Conservation (phyloP, 371 early-diverging fungal species). For the Mortierella sp. region DNA sequence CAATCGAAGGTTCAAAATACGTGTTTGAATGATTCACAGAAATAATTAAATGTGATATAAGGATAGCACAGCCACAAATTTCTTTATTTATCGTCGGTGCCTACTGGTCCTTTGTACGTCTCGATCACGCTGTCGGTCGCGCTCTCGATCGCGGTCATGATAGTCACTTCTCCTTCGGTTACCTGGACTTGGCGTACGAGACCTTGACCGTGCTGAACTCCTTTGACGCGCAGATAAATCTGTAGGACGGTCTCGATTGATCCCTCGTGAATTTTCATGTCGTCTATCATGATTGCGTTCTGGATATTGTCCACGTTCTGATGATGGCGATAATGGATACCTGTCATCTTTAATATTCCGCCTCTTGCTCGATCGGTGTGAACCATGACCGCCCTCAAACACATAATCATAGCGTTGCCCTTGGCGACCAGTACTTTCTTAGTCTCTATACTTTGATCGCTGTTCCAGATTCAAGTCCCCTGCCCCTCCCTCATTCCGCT, state of each 20-base stretch:
- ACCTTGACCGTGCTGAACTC: slow-evolving; percentile 20
- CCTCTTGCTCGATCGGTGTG: slow-evolving; percentile 8
- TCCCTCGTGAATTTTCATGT: slow-evolving; percentile 7
- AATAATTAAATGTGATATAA: too few species aligned
- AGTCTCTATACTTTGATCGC: slow-evolving; percentile 44
- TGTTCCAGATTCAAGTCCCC: slow-evolving; percentile 52
- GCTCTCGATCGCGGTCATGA: slow-evolving; percentile 16
- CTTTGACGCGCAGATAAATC: slow-evolving; percentile 2
- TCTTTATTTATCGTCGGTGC: not conserved
- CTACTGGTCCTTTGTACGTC: slow-evolving; percentile 9
- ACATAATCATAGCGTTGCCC: slow-evolving; percentile 44
- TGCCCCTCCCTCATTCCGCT: slow-evolving; percentile 11
- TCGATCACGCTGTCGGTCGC: slow-evolving; percentile 19
- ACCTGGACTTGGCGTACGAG: slow-evolving; percentile 28
- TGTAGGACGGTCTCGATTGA: slow-evolving; percentile 9
- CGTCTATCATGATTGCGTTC: slow-evolving; percentile 25
- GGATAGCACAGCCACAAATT: not conserved
- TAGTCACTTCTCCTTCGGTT: slow-evolving; percentile 19
- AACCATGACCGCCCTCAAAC: slow-evolving; percentile 28
- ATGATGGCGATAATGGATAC: slow-evolving; percentile 5
- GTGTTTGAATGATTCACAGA: not conserved
- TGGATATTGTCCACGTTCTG: slow-evolving; percentile 10
- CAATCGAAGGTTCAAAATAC: not conserved
- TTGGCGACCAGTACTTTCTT: not conserved
- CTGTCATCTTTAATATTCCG: slow-evolving; percentile 10